phyloP scores from a whole-genome alignment of 331 rosid species.

The Telfairia occidentalis region DNA sequence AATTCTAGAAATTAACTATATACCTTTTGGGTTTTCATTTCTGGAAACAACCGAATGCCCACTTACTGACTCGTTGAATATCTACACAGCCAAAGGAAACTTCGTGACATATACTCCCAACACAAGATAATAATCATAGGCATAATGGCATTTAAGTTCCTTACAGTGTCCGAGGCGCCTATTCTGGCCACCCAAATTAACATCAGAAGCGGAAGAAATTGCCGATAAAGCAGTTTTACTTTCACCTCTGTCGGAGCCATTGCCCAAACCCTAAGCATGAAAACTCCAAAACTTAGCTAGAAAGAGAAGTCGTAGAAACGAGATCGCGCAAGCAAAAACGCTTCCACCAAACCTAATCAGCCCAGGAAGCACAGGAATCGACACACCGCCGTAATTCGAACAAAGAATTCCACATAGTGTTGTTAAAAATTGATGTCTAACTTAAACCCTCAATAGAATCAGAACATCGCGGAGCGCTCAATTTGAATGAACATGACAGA shows the following conservation, averaged over 20 bases:
- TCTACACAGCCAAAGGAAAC: conserved; percentile 7
- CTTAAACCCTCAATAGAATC: neutral
- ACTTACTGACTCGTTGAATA: conserved; percentile 5
- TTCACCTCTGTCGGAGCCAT: conserved; percentile 12
- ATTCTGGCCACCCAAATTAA: neutral
- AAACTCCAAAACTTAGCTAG: neutral
- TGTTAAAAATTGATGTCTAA: neutral
- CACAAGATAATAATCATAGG: neutral
- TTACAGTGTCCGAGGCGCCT: conserved; percentile 14
- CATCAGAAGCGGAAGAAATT: neutral
- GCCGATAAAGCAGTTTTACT: neutral
- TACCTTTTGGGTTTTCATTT: conserved; percentile 1
- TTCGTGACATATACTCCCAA: neutral
- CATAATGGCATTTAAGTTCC: neutral
- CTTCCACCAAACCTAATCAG: neutral
- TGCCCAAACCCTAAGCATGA: conserved; percentile 12
- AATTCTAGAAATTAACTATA: neutral
- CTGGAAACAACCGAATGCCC: neutral
- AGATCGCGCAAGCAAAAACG: neutral
- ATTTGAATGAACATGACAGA: neutral
- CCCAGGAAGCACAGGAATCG: neutral
- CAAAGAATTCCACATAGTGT: neutral
- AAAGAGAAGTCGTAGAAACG: neutral
- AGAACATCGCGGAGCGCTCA: neutral
- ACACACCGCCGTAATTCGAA: neutral